Percentiles rank a stretch among this genome's conserved stretches.
These are phyloP conservation scores for Jamesozyma spencerorum DNA, from an alignment of 805 yeast species.

Conservation along the genomic window DNA sequence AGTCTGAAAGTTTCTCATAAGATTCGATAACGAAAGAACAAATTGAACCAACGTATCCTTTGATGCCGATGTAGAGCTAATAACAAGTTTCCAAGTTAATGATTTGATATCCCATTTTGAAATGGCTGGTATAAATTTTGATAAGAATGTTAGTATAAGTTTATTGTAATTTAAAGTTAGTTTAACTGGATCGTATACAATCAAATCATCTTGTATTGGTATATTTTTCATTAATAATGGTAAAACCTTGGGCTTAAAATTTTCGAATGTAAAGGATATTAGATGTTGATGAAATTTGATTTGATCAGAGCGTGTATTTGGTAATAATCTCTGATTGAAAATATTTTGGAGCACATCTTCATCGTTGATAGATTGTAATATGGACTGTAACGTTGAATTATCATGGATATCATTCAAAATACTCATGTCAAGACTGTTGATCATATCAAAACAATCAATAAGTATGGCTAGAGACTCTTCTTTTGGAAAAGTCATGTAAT, in stretches of 20 bases:
- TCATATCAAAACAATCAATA: conserved; percentile 17
- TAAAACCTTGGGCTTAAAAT: conserved; percentile 30
- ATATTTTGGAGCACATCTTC: conserved; percentile 8
- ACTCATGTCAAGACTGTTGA: conserved; percentile 22
- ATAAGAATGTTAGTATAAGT: conserved; percentile 22
- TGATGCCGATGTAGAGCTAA: conserved; percentile 33
- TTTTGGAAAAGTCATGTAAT: conserved; percentile 18
- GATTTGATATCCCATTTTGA: conserved; percentile 16
- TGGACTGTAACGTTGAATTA: conserved; percentile 13
- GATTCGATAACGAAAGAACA: conserved; percentile 34
- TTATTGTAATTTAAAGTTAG: conserved; percentile 20
- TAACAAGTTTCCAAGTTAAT: conserved; percentile 30
- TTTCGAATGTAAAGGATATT: conserved; percentile 20
- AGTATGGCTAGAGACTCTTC: conserved; percentile 8
- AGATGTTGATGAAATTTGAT: conserved; percentile 17
- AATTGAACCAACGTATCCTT: conserved; percentile 36
- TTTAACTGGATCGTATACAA: conserved; percentile 12
- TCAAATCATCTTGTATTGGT: conserved; percentile 22
- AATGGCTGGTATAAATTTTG: conserved; percentile 27
- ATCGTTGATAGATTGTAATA: conserved; percentile 18
- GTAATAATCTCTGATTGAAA: conserved; percentile 10
- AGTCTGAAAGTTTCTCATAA: conserved; percentile 30
- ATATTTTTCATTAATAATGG: conserved; percentile 30
- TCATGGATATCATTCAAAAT: conserved; percentile 12
- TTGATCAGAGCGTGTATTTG: conserved; percentile 13